Evolutionary conservation across 805 yeast species (phyloP), one percentile per base, ranked within the genome.

Genomic region (Ogataea dorogensis): DNA sequence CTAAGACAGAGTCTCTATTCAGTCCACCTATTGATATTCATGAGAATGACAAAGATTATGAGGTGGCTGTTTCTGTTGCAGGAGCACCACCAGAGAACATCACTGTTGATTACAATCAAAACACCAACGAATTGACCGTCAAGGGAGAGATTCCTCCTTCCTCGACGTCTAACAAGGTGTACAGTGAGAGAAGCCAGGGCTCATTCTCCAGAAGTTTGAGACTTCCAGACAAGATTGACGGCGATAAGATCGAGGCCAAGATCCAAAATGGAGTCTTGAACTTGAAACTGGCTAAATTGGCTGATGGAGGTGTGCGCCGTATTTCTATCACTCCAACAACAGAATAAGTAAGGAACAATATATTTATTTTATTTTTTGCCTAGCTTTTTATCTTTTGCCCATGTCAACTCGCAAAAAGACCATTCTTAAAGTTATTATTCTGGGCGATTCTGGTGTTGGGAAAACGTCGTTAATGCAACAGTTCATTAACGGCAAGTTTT

Each of bases 381-480:
- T 15, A 13, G 16, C 29, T 21, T 9, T 22, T 27, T 20, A 27
- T 21, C 13, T 28, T 26, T 27, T 35, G 33, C 33, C 33, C 39
- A 35, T 35, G 39, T 35, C 39, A 17, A 53, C 42, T 32, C 75
- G 86, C 65, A 82, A 81, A 70, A 84, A 84, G 59, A 81, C 87
- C 20, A 70, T 84, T 46, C 67, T 85, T 44, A 84, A 86, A 59
- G 95, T 91, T 43, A 91, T 91, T 60, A 88, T 91, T 37, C 71
- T 91, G 36, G 98, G 98, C 25, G 98, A 93, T 62, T 85, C 96
- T 2, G 98, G 98, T 36, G 98, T 93, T 30, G 98, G 98, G 17
- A 91, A 91, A 68, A 91, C 98, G 18, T 87, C 96, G 3, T 68
- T 91, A 49, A 89, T 91, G 96, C 98, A 91, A 63, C 96, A 91